These are phyloP conservation scores for Trichosporon sp. DNA, from an alignment of 1,284 basidiomycete genomes.

Conservation along the genomic window DNA sequence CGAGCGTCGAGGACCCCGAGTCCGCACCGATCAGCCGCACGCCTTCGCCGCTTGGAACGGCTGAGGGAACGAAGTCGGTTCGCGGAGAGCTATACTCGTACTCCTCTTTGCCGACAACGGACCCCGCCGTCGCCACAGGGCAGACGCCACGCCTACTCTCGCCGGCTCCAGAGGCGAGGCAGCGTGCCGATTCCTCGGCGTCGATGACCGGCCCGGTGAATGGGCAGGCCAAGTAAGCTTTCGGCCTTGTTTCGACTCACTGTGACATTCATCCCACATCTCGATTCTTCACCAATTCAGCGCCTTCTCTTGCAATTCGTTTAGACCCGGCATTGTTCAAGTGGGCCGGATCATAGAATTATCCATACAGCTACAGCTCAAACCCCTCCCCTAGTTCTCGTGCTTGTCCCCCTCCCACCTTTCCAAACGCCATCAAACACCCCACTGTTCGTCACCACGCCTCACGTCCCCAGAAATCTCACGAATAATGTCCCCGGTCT, in stretches of 20 bases:
- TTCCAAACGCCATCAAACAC: background rate
- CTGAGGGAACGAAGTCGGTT: conserved; percentile 5
- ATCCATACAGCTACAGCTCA: background rate
- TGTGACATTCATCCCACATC: background rate
- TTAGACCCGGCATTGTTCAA: no score
- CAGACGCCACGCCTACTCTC: background rate
- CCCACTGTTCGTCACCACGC: background rate
- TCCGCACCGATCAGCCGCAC: conserved; percentile 28
- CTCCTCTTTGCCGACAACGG: conserved; percentile 8
- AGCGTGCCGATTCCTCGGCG: background rate
- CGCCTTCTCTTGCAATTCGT: background rate
- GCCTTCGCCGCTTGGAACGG: conserved; percentile 28
- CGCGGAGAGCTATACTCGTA: conserved; percentile 24
- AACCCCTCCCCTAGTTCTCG: background rate
- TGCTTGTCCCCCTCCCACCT: background rate
- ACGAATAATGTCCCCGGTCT: background rate
- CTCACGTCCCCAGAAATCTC: background rate
- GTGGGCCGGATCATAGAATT: background rate
- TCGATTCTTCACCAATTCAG: background rate
- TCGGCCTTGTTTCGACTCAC: background rate
- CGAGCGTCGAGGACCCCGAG: conserved; percentile 17
- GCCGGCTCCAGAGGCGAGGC: background rate
- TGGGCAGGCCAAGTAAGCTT: background rate
- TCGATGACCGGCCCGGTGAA: background rate
- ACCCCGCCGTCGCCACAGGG: background rate